phyloP scores from a whole-genome alignment of 2,329 filamentous ascomycete species.

The Colletotrichum cordylinicola region DNA sequence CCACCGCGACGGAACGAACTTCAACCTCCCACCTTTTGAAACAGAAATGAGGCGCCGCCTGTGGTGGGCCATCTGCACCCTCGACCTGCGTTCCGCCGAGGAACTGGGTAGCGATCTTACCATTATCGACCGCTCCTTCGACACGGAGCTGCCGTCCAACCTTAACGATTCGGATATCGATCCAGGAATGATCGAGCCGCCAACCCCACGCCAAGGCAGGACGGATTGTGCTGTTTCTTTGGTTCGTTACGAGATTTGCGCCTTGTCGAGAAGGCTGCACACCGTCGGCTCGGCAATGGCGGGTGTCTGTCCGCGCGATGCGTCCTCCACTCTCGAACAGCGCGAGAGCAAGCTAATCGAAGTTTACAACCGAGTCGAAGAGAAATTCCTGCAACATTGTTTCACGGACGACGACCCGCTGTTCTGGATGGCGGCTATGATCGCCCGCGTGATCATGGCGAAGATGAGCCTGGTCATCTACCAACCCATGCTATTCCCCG shows the following conservation, averaged over 20 bases:
- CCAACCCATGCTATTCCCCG: conserved; percentile 71
- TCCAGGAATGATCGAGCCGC: conserved; percentile 51
- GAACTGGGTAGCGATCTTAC: conserved; percentile 55
- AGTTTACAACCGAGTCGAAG: conserved; percentile 58
- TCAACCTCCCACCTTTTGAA: conserved; percentile 62
- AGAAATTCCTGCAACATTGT: conserved; percentile 55
- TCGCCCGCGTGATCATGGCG: conserved; percentile 74
- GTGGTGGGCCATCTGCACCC: conserved; percentile 65
- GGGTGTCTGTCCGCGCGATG: conserved; percentile 32
- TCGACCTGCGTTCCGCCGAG: conserved; percentile 62
- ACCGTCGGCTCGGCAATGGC: conserved; percentile 37
- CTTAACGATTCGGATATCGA: conserved; percentile 55
- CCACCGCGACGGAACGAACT: conserved; percentile 58
- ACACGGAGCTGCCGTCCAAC: conserved; percentile 55
- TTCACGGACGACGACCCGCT: conserved; percentile 55
- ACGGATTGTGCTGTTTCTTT: conserved; percentile 57
- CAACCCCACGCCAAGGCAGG: conserved; percentile 51
- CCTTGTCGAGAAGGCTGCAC: conserved; percentile 40
- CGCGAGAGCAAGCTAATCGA: conserved; percentile 54
- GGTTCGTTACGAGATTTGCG: conserved; percentile 59
- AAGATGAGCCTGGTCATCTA: conserved; percentile 82
- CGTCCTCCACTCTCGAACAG: conserved; percentile 36
- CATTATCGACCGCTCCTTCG: conserved; percentile 46
- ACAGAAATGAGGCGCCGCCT: conserved; percentile 65
- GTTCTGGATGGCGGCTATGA: conserved; percentile 72